phyloP scores from a whole-genome alignment of 805 yeast genomes.

The Yarrowia divulgata region DNA sequence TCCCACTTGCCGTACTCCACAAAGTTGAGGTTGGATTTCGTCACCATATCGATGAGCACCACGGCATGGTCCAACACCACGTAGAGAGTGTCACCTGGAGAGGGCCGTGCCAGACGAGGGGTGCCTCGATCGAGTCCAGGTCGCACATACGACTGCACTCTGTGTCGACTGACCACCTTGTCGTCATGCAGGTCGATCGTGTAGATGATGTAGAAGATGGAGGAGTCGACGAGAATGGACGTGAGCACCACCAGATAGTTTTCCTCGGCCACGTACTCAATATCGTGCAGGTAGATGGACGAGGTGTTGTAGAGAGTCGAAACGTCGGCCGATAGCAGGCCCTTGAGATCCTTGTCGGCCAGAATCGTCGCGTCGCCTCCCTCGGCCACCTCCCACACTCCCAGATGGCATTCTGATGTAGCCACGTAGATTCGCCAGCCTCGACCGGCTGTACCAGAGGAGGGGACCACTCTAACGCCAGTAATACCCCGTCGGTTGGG shows the following conservation, averaged over 20 bases:
- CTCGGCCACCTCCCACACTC: slow-evolving; percentile 59
- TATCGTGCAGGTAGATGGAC: slow-evolving; percentile 59
- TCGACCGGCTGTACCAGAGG: not conserved
- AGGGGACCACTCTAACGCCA: not conserved
- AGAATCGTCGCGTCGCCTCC: slow-evolving; percentile 55
- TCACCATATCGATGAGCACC: slow-evolving; percentile 68
- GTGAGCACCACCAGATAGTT: slow-evolving; percentile 60
- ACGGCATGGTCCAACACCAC: slow-evolving; percentile 66
- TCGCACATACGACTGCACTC: slow-evolving; percentile 58
- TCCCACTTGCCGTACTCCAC: slow-evolving; percentile 69
- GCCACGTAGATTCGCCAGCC: slow-evolving; percentile 49
- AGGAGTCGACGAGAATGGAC: slow-evolving; percentile 51
- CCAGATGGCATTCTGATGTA: slow-evolving; percentile 57
- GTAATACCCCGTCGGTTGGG: slow-evolving; percentile 13
- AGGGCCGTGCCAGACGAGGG: slow-evolving; percentile 64
- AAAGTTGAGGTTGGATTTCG: slow-evolving; percentile 49
- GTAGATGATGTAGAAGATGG: slow-evolving; percentile 57
- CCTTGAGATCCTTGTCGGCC: slow-evolving; percentile 51
- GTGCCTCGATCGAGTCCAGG: slow-evolving; percentile 44
- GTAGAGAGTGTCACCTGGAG: slow-evolving; percentile 63
- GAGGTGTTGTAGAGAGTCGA: slow-evolving; percentile 59
- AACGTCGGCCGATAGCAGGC: slow-evolving; percentile 53
- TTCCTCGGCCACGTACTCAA: slow-evolving; percentile 58
- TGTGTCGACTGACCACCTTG: slow-evolving; percentile 66
- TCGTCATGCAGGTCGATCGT: slow-evolving; percentile 61